Percentiles rank a stretch among this genome's conserved stretches.
Evolutionary conservation across 306 rosid species (phyloP).

Genomic region (Heteromeles arbutifolia): DNA sequence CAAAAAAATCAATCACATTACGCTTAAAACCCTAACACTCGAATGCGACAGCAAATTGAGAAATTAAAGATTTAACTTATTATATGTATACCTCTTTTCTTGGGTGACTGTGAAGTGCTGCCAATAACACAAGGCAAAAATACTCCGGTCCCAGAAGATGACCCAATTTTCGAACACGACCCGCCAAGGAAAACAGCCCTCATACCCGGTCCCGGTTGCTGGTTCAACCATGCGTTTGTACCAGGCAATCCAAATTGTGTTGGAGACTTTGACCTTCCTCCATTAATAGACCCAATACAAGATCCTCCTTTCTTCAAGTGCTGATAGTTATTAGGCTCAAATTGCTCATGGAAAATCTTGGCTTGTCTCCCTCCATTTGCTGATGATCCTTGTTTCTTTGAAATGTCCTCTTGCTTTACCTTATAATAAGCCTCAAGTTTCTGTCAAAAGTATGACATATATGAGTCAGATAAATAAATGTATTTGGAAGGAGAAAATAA

Average conservation of each 20-base stretch:
- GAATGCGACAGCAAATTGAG: neutral
- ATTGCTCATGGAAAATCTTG: neutral
- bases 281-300: neutral
- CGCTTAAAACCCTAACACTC: neutral
- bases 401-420: slow-evolving; percentile 25
- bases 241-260: neutral
- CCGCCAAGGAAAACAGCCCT: slow-evolving; percentile 34
- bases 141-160: slow-evolving; percentile 70
- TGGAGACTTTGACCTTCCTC: slow-evolving; percentile 1
- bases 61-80: neutral
- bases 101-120: slow-evolving; percentile 19
- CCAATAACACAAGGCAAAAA: slow-evolving; percentile 49
- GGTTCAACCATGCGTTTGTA: slow-evolving; percentile 1
- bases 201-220: slow-evolving; percentile 30
- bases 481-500: neutral
- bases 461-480: neutral
- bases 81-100: slow-evolving; percentile 33
- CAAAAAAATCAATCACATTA: neutral
- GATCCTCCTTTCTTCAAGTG: slow-evolving; percentile 20
- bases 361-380: slow-evolving; percentile 6
- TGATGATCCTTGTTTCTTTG: slow-evolving; percentile 11
- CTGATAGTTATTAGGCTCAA: slow-evolving; percentile 3
- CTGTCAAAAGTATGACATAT: neutral
- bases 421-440: slow-evolving; percentile 10
- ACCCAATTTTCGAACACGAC: slow-evolving; percentile 22